Conservation (phyloP, 2,329 filamentous ascomycete species). For the Colletotrichum orchidophilum region DNA sequence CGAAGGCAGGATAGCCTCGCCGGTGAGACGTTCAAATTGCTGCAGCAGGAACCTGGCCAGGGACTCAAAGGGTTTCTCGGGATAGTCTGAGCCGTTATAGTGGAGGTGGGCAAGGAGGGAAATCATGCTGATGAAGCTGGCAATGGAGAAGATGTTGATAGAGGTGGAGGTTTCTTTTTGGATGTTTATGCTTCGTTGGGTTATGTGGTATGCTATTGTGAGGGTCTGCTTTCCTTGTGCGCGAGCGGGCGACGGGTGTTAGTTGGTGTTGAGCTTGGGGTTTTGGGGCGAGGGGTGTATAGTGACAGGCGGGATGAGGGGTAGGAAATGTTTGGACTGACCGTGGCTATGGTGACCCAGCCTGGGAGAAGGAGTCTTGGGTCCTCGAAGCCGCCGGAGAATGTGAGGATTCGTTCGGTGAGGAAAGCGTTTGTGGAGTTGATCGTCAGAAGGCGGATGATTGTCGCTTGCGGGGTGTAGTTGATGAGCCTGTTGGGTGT, state of each 20-base stretch:
- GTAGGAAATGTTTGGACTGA: slow-evolving; percentile 47
- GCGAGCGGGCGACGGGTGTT: neutral
- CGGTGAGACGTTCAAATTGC: neutral
- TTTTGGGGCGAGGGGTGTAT: neutral
- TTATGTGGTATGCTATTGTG: slow-evolving; percentile 79
- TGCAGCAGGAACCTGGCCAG: slow-evolving; percentile 19
- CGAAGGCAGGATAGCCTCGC: slow-evolving; percentile 7
- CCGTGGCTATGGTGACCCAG: slow-evolving; percentile 81
- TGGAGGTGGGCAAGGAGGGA: slow-evolving; percentile 75
- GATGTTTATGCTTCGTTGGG: slow-evolving; percentile 81
- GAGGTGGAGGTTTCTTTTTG: slow-evolving; percentile 81
- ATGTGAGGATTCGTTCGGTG: slow-evolving; percentile 75
- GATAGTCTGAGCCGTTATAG: slow-evolving; percentile 67
- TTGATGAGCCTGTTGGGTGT: slow-evolving; percentile 73
- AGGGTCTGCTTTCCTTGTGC: slow-evolving; percentile 67
- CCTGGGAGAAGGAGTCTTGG: slow-evolving; percentile 77
- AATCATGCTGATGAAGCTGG: slow-evolving; percentile 80
- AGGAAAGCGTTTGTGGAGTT: slow-evolving; percentile 80
- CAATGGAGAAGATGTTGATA: slow-evolving; percentile 80
- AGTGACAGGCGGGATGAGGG: neutral
- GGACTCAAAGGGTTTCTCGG: slow-evolving; percentile 59
- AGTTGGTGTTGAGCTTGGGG: neutral
- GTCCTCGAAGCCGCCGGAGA: slow-evolving; percentile 76
- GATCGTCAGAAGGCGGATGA: slow-evolving; percentile 80
- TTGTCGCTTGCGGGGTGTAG: slow-evolving; percentile 83